Evolutionary conservation across 306 rosid genomes (phyloP).

Genomic region (Inga oerstediana): DNA sequence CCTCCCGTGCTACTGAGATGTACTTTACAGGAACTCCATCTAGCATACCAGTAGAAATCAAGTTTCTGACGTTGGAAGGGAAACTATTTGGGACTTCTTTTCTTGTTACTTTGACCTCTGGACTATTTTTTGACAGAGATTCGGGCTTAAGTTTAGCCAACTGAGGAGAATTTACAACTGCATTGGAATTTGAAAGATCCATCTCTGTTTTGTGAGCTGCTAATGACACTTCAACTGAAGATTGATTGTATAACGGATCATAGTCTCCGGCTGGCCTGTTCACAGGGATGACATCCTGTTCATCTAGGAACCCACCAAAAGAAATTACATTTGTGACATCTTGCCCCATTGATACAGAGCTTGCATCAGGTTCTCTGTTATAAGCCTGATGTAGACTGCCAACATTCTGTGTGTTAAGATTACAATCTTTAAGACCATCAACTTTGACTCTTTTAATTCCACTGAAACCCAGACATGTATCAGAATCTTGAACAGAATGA

Average conservation of each 20-base stretch:
- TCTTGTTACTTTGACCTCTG: slow-evolving; percentile 9
- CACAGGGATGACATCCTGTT: slow-evolving; percentile 54
- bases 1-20: slow-evolving; percentile 35
- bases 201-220: slow-evolving; percentile 47
- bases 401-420: slow-evolving; percentile 44
- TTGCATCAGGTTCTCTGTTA: slow-evolving; percentile 49
- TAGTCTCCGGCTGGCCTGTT: slow-evolving; percentile 52
- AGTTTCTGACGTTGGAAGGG: slow-evolving; percentile 58
- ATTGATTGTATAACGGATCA: slow-evolving; percentile 56
- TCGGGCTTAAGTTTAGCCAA: neutral
- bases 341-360: slow-evolving; percentile 31
- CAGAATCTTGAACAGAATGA: slow-evolving; percentile 53
- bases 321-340: slow-evolving; percentile 57
- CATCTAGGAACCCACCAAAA: slow-evolving; percentile 71
- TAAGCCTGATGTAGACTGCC: slow-evolving; percentile 48
- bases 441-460: slow-evolving; percentile 64
- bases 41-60: slow-evolving; percentile 67
- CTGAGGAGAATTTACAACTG: neutral
- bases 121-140: neutral
- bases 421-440: slow-evolving; percentile 54
- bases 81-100: slow-evolving; percentile 47
- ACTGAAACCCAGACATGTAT: slow-evolving; percentile 51
- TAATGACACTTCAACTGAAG: slow-evolving; percentile 58
- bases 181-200: slow-evolving; percentile 19
- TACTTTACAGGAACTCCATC: slow-evolving; percentile 79